Evolutionary conservation across 2,329 filamentous ascomycete genomes (phyloP).

Genomic region (Clarireedia homoeocarpa): DNA sequence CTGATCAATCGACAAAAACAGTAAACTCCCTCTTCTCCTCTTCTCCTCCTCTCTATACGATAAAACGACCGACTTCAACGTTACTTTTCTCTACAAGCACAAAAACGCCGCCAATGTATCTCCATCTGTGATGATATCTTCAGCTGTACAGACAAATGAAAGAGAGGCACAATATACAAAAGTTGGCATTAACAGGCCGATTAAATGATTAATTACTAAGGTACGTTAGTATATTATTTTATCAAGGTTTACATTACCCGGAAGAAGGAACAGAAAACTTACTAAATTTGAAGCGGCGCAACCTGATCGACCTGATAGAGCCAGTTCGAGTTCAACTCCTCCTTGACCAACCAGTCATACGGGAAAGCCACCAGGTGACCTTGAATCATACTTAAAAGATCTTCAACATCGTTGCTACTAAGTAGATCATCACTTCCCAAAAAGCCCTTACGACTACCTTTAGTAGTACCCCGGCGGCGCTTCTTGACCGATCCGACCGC

Average conservation of each 20-base stretch:
- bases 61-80: slow-evolving; percentile 4
- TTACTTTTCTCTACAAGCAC: background rate
- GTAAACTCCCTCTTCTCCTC: too few relatives aligned
- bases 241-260: too few relatives aligned
- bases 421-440: slow-evolving; percentile 68
- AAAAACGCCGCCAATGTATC: too few relatives aligned
- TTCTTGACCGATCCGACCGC: slow-evolving; percentile 45
- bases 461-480: slow-evolving; percentile 60
- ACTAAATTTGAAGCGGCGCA: slow-evolving; percentile 96
- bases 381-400: slow-evolving; percentile 72
- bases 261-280: slow-evolving; percentile 35
- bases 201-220: too few relatives aligned
- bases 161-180: too few relatives aligned
- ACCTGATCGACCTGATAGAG: slow-evolving; percentile 94
- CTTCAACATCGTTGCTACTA: slow-evolving; percentile 67
- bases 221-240: too few relatives aligned
- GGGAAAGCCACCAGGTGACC: slow-evolving; percentile 88
- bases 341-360: slow-evolving; percentile 88
- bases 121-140: too few relatives aligned
- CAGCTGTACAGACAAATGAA: too few relatives aligned
- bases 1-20: too few relatives aligned
- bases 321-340: slow-evolving; percentile 93
- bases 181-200: too few relatives aligned
- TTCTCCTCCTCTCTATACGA: too few relatives aligned
- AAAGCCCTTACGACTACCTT: slow-evolving; percentile 54